Evolutionary conservation across 805 yeast species (phyloP).

Genomic region (Starmerella gropengiesseri): DNA sequence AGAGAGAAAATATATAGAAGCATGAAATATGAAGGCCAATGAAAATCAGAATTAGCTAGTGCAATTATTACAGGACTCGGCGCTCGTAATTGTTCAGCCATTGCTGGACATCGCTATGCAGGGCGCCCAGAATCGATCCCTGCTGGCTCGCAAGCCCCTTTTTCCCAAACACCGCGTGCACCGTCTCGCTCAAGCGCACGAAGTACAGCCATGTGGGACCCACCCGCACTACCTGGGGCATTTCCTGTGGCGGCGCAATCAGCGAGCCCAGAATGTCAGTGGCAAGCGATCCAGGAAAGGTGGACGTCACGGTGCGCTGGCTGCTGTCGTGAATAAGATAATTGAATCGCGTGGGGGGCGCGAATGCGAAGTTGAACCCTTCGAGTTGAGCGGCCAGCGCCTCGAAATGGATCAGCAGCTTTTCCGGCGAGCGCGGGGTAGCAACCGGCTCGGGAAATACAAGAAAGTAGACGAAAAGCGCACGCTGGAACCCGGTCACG

Average conservation of each 20-base stretch:
- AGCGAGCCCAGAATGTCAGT: conserved; percentile 12
- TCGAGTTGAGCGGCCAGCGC: conserved; percentile 13
- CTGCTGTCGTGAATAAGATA: conserved; percentile 11
- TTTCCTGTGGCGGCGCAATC: neutral
- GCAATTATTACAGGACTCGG: neutral
- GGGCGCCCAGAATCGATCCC: conserved; percentile 13
- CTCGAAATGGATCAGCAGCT: conserved; percentile 5
- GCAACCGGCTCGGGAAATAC: neutral
- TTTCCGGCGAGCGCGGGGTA: too few relatives aligned
- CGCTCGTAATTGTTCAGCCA: conserved; percentile 18
- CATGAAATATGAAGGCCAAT: too few relatives aligned
- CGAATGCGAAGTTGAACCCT: conserved; percentile 22
- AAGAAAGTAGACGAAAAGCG: conserved; percentile 10
- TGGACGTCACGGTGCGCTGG: conserved; percentile 7
- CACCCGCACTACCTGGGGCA: conserved; percentile 12
- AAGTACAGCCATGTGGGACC: conserved; percentile 20
- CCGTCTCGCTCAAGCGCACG: conserved; percentile 3
- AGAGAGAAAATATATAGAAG: too few relatives aligned
- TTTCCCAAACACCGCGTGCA: conserved; percentile 16
- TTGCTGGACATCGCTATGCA: conserved; percentile 18
- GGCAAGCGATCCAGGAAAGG: conserved; percentile 10
- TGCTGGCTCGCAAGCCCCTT: conserved; percentile 11
- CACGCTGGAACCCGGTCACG: conserved; percentile 8
- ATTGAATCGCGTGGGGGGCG: conserved; percentile 21
- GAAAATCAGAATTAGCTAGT: too few relatives aligned